Conservation (phyloP, 129 eudicot genomes). For the Deinandra increscens region DNA sequence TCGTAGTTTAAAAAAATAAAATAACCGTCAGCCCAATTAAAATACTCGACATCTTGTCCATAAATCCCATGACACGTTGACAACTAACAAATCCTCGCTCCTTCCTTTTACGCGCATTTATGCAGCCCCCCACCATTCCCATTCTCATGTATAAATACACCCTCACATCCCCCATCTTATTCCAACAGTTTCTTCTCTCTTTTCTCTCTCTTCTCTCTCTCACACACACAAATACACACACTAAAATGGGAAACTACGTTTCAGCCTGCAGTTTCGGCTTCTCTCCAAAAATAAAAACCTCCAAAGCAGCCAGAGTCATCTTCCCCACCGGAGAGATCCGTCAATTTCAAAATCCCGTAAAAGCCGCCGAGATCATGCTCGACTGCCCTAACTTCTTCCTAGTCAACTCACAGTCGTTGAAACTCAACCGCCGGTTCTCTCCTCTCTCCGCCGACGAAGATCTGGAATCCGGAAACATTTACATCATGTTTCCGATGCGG, state of each 20-base stretch:
- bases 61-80: neutral
- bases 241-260: constrained; percentile 61
- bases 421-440: constrained; percentile 53
- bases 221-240: neutral
- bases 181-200: neutral
- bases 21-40: too few species aligned
- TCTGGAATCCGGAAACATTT: constrained; percentile 58
- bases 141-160: constrained; percentile 14
- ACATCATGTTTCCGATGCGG: constrained; percentile 71
- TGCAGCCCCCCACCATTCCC: too few species aligned
- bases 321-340: constrained; percentile 78
- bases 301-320: constrained; percentile 63
- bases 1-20: too few species aligned
- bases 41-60: too few species aligned
- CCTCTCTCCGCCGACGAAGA: constrained; percentile 80
- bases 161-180: neutral
- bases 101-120: constrained; percentile 35
- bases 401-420: constrained; percentile 50
- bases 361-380: constrained; percentile 93
- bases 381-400: constrained; percentile 62
- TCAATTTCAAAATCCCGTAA: constrained; percentile 55
- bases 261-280: constrained; percentile 42
- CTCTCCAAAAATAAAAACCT: constrained; percentile 30
- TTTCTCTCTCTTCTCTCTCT: neutral
- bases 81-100: constrained; percentile 7